Base-by-base conservation (phyloP, 352 stramenopile species). In the Halophytophthora polymorphica region DNA sequence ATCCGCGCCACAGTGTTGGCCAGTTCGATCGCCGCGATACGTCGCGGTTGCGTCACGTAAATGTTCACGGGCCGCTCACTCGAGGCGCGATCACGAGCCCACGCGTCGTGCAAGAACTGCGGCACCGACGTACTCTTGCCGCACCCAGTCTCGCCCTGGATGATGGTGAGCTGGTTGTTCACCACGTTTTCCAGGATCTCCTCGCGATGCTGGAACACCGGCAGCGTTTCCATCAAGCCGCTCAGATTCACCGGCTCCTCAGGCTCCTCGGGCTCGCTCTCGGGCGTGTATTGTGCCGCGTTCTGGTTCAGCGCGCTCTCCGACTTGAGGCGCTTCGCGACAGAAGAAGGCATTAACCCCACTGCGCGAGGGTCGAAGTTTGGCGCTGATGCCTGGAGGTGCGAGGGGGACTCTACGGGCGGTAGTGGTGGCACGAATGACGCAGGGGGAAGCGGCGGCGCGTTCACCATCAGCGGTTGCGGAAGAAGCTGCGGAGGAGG, bases 81-180 rank as follows among this genome's bases (percentile, higher is more conserved):
- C 37, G 62, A 60, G 38, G 49, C 39, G 22, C 40, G 45, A 46
- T 63, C 53, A 42, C 53, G 55, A 53, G 63, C 67, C 67, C 67
- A 77, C 6, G 77, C 64, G 57, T 97, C 79, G 7, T 98, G 72
- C 17, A 98, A 63, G 63, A 98, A 97, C 42, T 96, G 77, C 18
- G 96, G 96, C 4, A 99, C 86, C 6, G 92, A 87, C 7, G 86
- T 97, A 53, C 77, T 96, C 70, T 99, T 99, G n/a, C 97, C 97
- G 61, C 96, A 99, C 5, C 96, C 96, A 23, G 88, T 97, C 53
- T 98, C 91, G 2, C 90, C 91, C 66, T 96, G 87, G 37, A 97
- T 96, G 39, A 98, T 95, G 7, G 89, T 97, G 2, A 98, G 72
- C 47, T 91, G 83, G 48, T 97, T 91, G 12, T 61, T 62, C 2